Evolutionary conservation across 345 rosid species (phyloP), one percentile per base, ranked within the genome.

Genomic region (Populus euphratica): DNA sequence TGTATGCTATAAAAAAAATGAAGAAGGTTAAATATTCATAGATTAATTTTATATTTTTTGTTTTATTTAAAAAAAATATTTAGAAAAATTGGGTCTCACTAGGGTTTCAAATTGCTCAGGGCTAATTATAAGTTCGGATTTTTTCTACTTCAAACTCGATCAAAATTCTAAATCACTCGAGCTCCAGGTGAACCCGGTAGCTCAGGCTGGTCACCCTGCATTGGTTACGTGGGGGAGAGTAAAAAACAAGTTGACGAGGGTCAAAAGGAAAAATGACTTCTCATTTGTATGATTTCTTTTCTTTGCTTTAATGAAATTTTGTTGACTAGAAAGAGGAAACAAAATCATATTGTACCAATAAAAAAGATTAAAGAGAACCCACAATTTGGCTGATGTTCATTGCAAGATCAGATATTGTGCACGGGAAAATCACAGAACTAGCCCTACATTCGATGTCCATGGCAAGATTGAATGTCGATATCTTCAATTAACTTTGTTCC

Each of bases 341-440:
- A 70, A 72, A 72, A 83, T 86, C 77, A 83, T 83, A 65, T n/a
- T 76, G 76, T 47, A 25, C 69, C 50, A 73, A 50, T 69, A 59
- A 23, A 33, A 75, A 66, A 27, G 27, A 20, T 27, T 76, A 25
- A 78, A 69, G 61, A 39, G 76, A 74, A 49, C 47, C 31, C 64
- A 73, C 2, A 38, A 56, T 11, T 14, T 20, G 54, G 68, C 68
- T 59, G 75, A 50, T 10, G 68, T 77, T 39, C 72, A 39, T 17
- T 64, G 20, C 25, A 50, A 11, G 49, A 72, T 70, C 77, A 67
- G 27, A 18, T 9, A 23, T 27, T 59, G 29, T 59, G 64, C 27
- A n/a, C 29, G 13, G 1, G 64, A 59, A 10, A 59, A 59, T 3
- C 12, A 59, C 4, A 23, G 14, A 59, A 10, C 27, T 3, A 8